Base-by-base conservation (phyloP, 495 filamentous ascomycete genomes). In the Hypoxylon trugodes region DNA sequence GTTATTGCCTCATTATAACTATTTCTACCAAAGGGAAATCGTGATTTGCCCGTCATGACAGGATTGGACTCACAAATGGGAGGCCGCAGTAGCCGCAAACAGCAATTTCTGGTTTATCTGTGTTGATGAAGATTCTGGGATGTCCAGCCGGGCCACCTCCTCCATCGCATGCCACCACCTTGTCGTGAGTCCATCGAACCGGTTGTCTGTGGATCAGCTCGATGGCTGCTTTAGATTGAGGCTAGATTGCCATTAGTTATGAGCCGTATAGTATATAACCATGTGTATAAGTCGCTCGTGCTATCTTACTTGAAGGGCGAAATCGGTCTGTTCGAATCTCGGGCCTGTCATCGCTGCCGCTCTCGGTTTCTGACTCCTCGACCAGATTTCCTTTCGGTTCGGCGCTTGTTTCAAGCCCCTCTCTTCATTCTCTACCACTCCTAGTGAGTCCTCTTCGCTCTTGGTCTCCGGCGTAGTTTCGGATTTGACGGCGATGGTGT, bases 161-260 rank as follows among this genome's bases (percentile, higher is more conserved):
- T 52, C 95, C 95, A 72, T 98, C 93, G 73, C 95, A 98, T 51
- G 85, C 87, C 40, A 96, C 94, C 30, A 90, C 73, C 45, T 86
- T 80, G 60, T 90, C 84, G 75, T 96, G 89, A 45, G 86, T 90
- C 93, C 94, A 98, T 70, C 88, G 84, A 28, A 98, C 95, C 6
- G 92, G 95, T 76, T 97, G 90, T 77, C 90, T 88, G 82, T 98
- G 95, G 69, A 98, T 96, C 73, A 98, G 84, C 56, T 96, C 90
- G 61, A 97, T 98, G 45, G 95, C 95, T 13, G 95, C 88, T 63
- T 86, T 83, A 5, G 95, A 91, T 74, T 86, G 87, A 13, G 95
- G 95, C 93, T 98, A 77, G 18, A 26, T 45, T 18, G 4, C n/a
- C 6, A 53, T 63, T 61, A 51, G 56, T 25, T 32, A 61, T 41